Base-by-base conservation (phyloP, 306 rosid species). In the Dalbergia cultrata region DNA sequence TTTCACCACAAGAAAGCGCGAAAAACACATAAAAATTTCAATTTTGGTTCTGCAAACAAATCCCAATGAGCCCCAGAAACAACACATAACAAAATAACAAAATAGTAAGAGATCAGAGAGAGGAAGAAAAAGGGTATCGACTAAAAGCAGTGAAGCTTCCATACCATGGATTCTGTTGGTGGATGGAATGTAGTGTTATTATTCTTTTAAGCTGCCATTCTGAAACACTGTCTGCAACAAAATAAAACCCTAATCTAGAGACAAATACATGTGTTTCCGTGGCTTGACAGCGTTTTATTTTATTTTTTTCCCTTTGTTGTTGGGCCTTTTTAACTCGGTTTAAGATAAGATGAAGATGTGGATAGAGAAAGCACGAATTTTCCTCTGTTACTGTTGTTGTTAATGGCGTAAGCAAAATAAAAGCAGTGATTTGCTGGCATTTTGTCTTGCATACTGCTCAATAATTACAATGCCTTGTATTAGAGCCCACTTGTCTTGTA, bases 211-310 rank as follows among this genome's bases (percentile, higher is more conserved):
- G 86, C 31, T 72, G 80, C 79, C 86, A 34, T 53, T 52, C 76
- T 54, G 76, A 68, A 80, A 65, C 31, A 70, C 62, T 34, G 77
- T 61, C 10, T 81, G 84, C 31, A 57, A 56, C 33, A 49, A 60
- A 66, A 69, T 77, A 80, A 79, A 89, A 87, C 90, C 90, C 97
- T 83, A 89, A 81, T 71, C 86, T 77, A 22, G 18, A 34, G 90
- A 86, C 88, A 82, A 85, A 35, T 41, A 64, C 10, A 7, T 43
- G 47, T 43, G 47, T 8, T 6, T 34, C 33, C 35, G 57, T 45
- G 52, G 50, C 49, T 53, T 72, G 52, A 70, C 79, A 78, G 83
- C 78, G 35, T 67, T 10, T 37, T 26, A 65, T 19, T n/a, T 45
- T 7, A 3, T 26, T 10, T 9, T 52, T 50, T 50, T 37, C 22